phyloP scores from a whole-genome alignment of 208 protist genomes.

The Herpetomonas muscarum region DNA sequence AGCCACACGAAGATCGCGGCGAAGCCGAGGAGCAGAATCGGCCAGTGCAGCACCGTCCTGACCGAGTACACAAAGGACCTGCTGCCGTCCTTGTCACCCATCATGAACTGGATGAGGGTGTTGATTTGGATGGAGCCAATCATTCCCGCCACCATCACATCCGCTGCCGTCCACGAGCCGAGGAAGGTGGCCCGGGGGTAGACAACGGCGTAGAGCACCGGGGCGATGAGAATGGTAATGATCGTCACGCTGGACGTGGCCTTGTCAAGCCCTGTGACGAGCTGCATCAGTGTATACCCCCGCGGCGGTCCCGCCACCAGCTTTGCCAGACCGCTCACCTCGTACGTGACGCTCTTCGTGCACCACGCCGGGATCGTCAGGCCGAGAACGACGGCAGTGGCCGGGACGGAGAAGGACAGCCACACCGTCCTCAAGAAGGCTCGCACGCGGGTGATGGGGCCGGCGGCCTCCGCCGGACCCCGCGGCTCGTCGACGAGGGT shows the following conservation, averaged over 20 bases:
- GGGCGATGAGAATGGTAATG: conserved; percentile 22
- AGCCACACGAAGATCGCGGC: conserved; percentile 8
- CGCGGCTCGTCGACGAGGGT: too few species aligned
- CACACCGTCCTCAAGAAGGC: not conserved
- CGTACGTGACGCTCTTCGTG: not conserved
- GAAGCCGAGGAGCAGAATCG: conserved; percentile 18
- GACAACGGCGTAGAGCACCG: conserved; percentile 13
- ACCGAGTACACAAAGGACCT: conserved; percentile 10
- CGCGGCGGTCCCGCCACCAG: not conserved
- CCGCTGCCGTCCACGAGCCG: conserved; percentile 73
- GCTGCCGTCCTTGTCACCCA: conserved; percentile 21
- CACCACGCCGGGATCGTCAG: conserved; percentile 9
- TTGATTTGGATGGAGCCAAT: conserved; percentile 65
- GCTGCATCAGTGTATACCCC: conserved; percentile 2
- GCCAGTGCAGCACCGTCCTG: conserved; percentile 20
- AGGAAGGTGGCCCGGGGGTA: conserved; percentile 21
- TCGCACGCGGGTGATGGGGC: too few species aligned
- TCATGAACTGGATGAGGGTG: conserved; percentile 65
- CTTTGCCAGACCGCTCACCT: conserved; percentile 3
- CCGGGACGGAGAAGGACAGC: conserved; percentile 10
- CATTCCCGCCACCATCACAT: conserved; percentile 66
- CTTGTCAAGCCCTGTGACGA: not conserved
- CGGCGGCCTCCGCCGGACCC: too few species aligned
- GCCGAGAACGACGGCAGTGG: conserved; percentile 8
- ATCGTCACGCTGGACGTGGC: conserved; percentile 9